Conservation (phyloP, 371 early-diverging fungal genomes). For the Blastocladiella emersonii region DNA sequence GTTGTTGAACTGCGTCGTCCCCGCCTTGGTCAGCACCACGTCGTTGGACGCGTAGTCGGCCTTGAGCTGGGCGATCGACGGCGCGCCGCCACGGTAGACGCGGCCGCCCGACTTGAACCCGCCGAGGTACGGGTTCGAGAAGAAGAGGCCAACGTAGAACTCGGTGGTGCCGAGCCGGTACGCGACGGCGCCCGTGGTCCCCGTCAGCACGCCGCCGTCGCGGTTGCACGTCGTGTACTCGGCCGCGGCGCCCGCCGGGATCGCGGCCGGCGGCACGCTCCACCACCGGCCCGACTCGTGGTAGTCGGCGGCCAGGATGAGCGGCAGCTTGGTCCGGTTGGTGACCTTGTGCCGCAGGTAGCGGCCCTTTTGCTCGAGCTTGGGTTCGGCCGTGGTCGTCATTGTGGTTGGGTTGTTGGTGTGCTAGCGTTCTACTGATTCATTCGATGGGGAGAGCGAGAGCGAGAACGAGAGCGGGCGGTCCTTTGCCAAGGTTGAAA, state of each 20-base stretch:
- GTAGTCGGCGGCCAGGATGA: background rate
- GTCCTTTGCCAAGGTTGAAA: no score
- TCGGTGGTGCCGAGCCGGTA: background rate
- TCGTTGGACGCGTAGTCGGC: background rate
- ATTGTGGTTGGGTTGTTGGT: no score
- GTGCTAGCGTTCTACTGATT: no score
- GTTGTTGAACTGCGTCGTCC: background rate
- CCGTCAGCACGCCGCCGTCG: conserved; percentile 1
- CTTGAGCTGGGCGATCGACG: background rate
- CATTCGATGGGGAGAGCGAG: no score
- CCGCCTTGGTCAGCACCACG: background rate
- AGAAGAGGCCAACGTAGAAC: background rate
- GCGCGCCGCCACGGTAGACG: background rate
- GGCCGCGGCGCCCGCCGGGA: background rate
- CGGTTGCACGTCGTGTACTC: background rate
- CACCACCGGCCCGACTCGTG: conserved; percentile 1
- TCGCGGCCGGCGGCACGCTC: background rate
- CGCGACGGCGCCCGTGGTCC: background rate
- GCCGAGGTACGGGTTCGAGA: background rate
- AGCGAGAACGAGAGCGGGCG: no score
- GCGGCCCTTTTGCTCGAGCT: background rate
- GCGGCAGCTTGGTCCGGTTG: background rate
- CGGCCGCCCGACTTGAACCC: background rate
- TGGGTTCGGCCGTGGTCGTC: no score
- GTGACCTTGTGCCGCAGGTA: background rate